A percentile compares a stretch with the other conserved stretches of the same genome.
Conservation (phyloP, 2,329 filamentous ascomycete species). For the Alternaria triticimaculans region DNA sequence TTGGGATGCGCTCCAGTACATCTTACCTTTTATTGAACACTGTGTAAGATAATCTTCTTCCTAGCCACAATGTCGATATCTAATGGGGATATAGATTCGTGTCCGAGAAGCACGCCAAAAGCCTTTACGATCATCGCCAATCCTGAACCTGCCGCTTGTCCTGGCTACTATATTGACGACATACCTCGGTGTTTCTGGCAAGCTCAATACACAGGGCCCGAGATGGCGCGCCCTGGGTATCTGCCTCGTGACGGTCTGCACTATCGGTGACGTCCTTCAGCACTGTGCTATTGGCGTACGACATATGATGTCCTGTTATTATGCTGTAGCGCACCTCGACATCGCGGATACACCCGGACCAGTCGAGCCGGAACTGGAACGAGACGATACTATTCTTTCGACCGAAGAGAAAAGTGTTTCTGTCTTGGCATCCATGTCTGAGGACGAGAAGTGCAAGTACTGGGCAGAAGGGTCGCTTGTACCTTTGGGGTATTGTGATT, state of each 20-base stretch:
- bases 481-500: neutral
- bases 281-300: neutral
- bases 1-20: neutral
- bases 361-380: neutral
- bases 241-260: neutral
- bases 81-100: neutral
- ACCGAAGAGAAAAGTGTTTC: neutral
- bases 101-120: neutral
- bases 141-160: neutral
- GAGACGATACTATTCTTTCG: too few species aligned
- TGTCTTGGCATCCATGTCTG: neutral
- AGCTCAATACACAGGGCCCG: neutral
- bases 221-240: neutral
- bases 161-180: neutral
- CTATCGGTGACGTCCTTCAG: neutral
- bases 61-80: neutral
- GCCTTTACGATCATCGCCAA: neutral
- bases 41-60: neutral
- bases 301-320: neutral
- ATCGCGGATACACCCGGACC: neutral
- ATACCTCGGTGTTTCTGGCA: neutral
- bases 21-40: neutral
- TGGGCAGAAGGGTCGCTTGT: neutral
- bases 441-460: neutral
- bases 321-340: neutral